Evolutionary conservation across 495 filamentous ascomycete species (phyloP), one percentile per base, ranked within the genome.

Genomic region (Aspergillus biplanus): DNA sequence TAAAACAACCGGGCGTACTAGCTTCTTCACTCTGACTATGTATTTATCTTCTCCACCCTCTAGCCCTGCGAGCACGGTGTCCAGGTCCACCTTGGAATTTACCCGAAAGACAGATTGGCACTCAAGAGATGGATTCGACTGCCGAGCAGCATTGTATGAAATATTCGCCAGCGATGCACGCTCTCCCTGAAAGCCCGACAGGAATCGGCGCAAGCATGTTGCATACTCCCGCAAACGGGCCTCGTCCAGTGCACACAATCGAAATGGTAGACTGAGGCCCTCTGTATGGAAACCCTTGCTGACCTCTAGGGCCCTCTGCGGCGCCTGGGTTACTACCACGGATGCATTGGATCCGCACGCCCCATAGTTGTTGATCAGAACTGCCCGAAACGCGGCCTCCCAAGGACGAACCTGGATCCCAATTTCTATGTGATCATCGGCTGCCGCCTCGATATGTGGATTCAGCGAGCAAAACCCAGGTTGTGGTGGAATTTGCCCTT

Each of bases 301-400:
- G n/a, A 18, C 34, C 13, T 27, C 33, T 15, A 39, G 1, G 18
- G 33, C 18, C 7, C 7, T 21, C 11, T 46, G 4, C 18, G 68
- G 68, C 4, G 63, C 44, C 33, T 77, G 61, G 0, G 65, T 69
- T n/a, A 82, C 50, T 9, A 80, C 55, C 46, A 77, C 61, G 2
- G 76, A 73, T 0, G 75, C 73, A 63, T 82, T 84, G 4, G 71
- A 76, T 0, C 82, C 80, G 7, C 78, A 75, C 0, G 82, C 82
- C 9, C 82, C 82, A 48, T 83, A 84, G 46, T 76, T 83, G 61
- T 75, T 77, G 50, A 87, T 76, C 1, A 83, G 49, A 0, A 80
- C 84, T 0, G 69, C 76, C 4, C 72, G 64, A 34, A 69, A 75
- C 1, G 61, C 56, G 0, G 56, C 66, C 4, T 69, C 59, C 82